Percentiles rank a stretch among this genome's conserved stretches.
phyloP scores from a whole-genome alignment of 495 filamentous ascomycete genomes.

The Annulohypoxylon maeteangense region DNA sequence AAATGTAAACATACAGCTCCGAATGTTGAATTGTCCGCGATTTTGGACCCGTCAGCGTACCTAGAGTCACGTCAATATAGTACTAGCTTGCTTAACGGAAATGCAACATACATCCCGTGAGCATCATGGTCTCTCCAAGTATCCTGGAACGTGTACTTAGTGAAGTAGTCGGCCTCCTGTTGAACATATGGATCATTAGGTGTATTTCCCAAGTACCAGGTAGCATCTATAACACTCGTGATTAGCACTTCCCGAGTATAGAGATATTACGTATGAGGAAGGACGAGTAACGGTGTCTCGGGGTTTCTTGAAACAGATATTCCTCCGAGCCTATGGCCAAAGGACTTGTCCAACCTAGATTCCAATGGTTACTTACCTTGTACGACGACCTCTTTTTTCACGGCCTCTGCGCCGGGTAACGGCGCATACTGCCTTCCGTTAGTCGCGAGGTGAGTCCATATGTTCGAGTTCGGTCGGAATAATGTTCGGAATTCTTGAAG shows the following conservation, averaged over 20 bases:
- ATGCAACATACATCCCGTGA: conserved; percentile 58
- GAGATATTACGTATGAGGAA: conserved; percentile 8
- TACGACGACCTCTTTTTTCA: conserved; percentile 56
- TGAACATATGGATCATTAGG: conserved; percentile 62
- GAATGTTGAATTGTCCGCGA: conserved; percentile 57
- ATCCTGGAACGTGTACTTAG: conserved; percentile 67
- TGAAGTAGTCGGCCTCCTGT: conserved; percentile 67
- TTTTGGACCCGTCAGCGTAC: conserved; percentile 63
- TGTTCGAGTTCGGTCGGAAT: conserved; percentile 62
- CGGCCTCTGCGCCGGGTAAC: conserved; percentile 58
- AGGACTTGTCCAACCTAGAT: conserved; percentile 14
- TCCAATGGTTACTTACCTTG: conserved; percentile 43
- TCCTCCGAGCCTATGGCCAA: conserved; percentile 15
- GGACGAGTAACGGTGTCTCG: conserved; percentile 17
- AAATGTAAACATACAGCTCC: conserved; percentile 51
- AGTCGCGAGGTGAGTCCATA: conserved; percentile 67
- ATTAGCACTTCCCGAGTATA: conserved; percentile 25
- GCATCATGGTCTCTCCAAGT: conserved; percentile 63
- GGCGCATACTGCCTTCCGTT: conserved; percentile 63
- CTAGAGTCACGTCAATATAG: conserved; percentile 18
- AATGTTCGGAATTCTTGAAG: conserved; percentile 65
- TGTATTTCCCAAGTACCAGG: conserved; percentile 66
- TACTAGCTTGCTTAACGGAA: neutral
- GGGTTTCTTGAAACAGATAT: conserved; percentile 31
- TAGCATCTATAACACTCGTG: conserved; percentile 58